Percentiles rank a stretch among this genome's conserved stretches.
phyloP scores from a whole-genome alignment of 1,284 basidiomycete species.

The Caloboletus inedulis region DNA sequence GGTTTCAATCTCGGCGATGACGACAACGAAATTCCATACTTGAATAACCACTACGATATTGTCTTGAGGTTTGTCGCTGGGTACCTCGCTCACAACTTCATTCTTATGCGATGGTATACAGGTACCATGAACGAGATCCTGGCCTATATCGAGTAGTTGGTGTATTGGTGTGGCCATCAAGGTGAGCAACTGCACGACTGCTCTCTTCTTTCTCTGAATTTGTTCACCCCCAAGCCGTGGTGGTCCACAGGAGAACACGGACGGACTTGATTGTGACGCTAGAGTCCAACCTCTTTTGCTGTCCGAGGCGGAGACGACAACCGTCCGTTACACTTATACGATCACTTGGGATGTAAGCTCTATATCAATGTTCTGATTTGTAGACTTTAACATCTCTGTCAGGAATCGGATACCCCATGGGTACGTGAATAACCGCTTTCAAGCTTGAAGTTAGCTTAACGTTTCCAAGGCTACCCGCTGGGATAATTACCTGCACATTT shows the following conservation, averaged over 20 bases:
- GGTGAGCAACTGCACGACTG: constrained; percentile 41
- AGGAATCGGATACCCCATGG: constrained; percentile 87
- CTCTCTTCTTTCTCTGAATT: constrained; percentile 4
- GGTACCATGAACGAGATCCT: constrained; percentile 77
- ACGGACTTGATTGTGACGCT: constrained; percentile 40
- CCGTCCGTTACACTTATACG: constrained; percentile 87
- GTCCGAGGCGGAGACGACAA: constrained; percentile 58
- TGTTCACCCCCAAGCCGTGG: constrained; percentile 48
- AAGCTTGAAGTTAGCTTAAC: constrained; percentile 7
- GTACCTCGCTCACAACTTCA: background rate
- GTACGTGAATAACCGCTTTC: constrained; percentile 34
- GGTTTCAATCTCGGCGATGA: constrained; percentile 80
- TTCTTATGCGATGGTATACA: constrained; percentile 33
- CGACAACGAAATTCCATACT: constrained; percentile 55
- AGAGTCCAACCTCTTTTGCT: constrained; percentile 51
- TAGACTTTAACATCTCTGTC: constrained; percentile 10
- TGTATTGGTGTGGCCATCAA: constrained; percentile 87
- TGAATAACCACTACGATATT: constrained; percentile 92
- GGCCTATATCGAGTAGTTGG: constrained; percentile 82
- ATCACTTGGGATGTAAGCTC: constrained; percentile 80
- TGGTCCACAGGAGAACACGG: constrained; percentile 47
- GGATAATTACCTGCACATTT: constrained; percentile 91
- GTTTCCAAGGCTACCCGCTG: constrained; percentile 78
- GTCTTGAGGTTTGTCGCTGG: constrained; percentile 58
- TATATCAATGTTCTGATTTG: background rate